These are phyloP conservation scores for Pichia paraexigua DNA, from an alignment of 805 yeast species.

Conservation along the genomic window DNA sequence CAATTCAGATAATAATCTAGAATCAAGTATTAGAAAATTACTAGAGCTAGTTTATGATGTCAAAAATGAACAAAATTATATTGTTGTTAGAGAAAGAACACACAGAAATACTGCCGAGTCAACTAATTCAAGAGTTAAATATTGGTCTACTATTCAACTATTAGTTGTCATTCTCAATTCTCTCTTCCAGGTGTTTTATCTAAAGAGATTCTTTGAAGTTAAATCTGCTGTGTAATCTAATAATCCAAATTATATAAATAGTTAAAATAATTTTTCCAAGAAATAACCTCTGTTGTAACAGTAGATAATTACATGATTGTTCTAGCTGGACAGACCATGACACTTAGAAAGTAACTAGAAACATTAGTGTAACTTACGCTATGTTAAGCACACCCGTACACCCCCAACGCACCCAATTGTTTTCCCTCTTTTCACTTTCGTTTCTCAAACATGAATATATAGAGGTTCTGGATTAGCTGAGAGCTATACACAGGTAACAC, in stretches of 20 bases:
- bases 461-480: background rate
- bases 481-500: too few species aligned
- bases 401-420: background rate
- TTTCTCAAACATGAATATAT: background rate
- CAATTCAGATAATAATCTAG: slow-evolving; percentile 67
- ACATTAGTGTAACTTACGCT: too few species aligned
- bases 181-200: slow-evolving; percentile 85
- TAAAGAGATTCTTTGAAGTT: slow-evolving; percentile 93
- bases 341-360: too few species aligned
- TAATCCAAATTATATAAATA: background rate
- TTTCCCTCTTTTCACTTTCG: background rate
- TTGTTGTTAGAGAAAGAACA: slow-evolving; percentile 92
- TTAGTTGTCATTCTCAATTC: slow-evolving; percentile 80
- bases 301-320: too few species aligned
- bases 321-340: too few species aligned
- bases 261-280: too few species aligned
- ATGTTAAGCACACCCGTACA: background rate
- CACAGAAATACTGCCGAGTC: slow-evolving; percentile 98
- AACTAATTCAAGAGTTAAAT: slow-evolving; percentile 91
- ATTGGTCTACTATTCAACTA: slow-evolving; percentile 95
- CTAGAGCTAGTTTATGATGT: slow-evolving; percentile 75
- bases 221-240: slow-evolving; percentile 64
- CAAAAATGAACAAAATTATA: slow-evolving; percentile 85
- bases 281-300: too few species aligned
- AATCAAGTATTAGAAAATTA: slow-evolving; percentile 71